These are phyloP conservation scores for Trichoderma lentiforme DNA, from an alignment of 2,329 filamentous ascomycete species.

Conservation along the genomic window DNA sequence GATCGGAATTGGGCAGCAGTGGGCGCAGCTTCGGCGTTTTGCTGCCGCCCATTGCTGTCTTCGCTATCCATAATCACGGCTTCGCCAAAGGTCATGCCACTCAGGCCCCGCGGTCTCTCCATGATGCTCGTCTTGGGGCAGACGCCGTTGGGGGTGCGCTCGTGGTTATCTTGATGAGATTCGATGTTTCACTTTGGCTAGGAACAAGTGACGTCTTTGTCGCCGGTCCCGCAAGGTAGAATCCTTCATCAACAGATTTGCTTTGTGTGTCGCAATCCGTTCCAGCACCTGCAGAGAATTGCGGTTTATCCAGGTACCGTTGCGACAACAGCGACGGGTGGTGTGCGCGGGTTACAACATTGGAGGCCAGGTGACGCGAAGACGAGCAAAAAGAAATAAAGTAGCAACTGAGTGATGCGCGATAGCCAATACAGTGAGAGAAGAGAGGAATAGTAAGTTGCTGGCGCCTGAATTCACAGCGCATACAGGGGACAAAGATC, in stretches of 20 bases:
- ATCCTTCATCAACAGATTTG: not conserved
- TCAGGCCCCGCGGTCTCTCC: slow-evolving; percentile 13
- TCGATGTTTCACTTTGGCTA: not conserved
- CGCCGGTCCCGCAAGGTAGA: not conserved
- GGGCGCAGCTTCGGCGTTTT: not conserved
- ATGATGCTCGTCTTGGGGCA: not conserved
- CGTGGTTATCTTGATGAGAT: not conserved
- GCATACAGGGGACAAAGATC: not conserved
- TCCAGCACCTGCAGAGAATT: not conserved
- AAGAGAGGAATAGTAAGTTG: no score
- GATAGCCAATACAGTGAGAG: not conserved
- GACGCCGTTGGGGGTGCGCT: not conserved
- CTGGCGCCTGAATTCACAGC: not conserved
- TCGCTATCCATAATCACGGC: slow-evolving; percentile 16
- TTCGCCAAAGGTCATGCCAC: slow-evolving; percentile 5
- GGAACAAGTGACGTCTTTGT: not conserved
- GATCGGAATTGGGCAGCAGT: slow-evolving; percentile 31
- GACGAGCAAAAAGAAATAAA: not conserved
- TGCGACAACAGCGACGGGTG: not conserved
- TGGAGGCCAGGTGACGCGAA: not conserved
- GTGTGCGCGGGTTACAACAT: not conserved
- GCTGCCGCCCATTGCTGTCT: slow-evolving; percentile 6
- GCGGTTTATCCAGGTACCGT: not conserved
- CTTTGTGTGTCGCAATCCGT: not conserved
- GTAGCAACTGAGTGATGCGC: not conserved